phyloP scores from a whole-genome alignment of 192 early-diverging fungal genomes.

The Hyaloraphidium curvatum region DNA sequence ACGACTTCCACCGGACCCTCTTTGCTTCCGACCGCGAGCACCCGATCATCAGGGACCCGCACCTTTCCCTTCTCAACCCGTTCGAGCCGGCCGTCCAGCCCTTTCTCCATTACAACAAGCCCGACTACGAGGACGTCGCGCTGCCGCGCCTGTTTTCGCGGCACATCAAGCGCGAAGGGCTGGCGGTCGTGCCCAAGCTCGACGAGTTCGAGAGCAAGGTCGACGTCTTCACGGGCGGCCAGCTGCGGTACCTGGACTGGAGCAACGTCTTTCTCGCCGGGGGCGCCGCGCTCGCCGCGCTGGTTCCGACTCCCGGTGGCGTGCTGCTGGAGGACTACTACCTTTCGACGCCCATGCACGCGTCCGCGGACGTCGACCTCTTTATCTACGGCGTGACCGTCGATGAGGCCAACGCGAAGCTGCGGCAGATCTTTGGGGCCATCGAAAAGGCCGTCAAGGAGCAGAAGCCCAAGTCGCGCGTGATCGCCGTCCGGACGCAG shows the following conservation, averaged over 20 bases:
- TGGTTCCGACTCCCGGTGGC: not conserved
- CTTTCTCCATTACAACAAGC: not conserved
- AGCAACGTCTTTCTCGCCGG: not conserved
- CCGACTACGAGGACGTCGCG: not conserved
- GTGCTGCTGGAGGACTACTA: not conserved
- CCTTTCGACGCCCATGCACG: not conserved
- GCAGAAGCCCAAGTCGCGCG: not conserved
- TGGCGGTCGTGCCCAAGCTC: not conserved
- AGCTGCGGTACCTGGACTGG: not conserved
- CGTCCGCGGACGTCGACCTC: constrained; percentile 10
- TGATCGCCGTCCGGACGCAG: not conserved
- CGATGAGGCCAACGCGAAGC: constrained; percentile 3
- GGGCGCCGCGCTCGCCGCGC: not conserved
- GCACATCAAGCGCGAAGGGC: not conserved
- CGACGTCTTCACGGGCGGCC: not conserved
- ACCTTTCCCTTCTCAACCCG: not conserved
- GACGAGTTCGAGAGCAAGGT: not conserved
- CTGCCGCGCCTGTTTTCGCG: not conserved
- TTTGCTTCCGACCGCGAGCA: not conserved
- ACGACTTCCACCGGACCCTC: not conserved
- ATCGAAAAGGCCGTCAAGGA: not conserved
- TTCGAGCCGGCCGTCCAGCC: not conserved
- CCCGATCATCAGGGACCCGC: not conserved
- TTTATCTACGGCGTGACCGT: constrained; percentile 10
- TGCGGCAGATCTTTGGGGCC: constrained; percentile 1